A percentile compares a stretch with the other conserved stretches of the same genome.
Evolutionary conservation across 345 rosid genomes (phyloP).

Genomic region (Murraya paniculata): DNA sequence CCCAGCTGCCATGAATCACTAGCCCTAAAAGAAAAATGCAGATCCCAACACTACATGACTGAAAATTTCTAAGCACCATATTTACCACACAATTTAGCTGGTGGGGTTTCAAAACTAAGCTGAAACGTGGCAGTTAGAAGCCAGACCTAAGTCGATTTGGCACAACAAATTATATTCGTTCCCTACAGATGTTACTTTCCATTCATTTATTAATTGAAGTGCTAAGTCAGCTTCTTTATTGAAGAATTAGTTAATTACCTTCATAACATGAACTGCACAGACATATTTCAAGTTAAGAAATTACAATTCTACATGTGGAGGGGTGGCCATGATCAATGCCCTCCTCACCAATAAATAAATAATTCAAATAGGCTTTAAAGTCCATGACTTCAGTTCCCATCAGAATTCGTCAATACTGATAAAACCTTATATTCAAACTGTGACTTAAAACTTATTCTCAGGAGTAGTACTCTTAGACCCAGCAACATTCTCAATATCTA

Average conservation of each 20-base stretch:
- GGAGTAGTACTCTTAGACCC: too few relatives aligned
- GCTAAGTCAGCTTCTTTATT: not conserved
- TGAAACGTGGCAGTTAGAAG: not conserved
- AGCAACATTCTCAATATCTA: too few relatives aligned
- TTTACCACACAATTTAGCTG: not conserved
- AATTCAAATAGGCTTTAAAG: not conserved
- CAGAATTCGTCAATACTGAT: too few relatives aligned
- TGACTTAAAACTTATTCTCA: too few relatives aligned
- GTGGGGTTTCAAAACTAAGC: too few relatives aligned
- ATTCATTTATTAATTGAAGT: not conserved
- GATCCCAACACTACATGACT: not conserved
- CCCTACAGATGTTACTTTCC: not conserved
- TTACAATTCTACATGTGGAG: too few relatives aligned
- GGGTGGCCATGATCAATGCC: too few relatives aligned
- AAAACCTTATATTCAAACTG: too few relatives aligned
- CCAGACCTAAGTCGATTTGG: not conserved
- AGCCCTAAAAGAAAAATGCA: not conserved
- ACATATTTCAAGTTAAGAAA: not conserved
- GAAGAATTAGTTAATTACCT: not conserved
- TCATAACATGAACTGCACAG: not conserved
- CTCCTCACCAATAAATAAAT: not conserved
- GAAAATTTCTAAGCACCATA: not conserved
- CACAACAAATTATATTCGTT: not conserved
- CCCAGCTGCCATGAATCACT: not conserved
- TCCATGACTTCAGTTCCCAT: not conserved